Conservation (phyloP, 2,329 filamentous ascomycete genomes). For the Cladosporium sp. region DNA sequence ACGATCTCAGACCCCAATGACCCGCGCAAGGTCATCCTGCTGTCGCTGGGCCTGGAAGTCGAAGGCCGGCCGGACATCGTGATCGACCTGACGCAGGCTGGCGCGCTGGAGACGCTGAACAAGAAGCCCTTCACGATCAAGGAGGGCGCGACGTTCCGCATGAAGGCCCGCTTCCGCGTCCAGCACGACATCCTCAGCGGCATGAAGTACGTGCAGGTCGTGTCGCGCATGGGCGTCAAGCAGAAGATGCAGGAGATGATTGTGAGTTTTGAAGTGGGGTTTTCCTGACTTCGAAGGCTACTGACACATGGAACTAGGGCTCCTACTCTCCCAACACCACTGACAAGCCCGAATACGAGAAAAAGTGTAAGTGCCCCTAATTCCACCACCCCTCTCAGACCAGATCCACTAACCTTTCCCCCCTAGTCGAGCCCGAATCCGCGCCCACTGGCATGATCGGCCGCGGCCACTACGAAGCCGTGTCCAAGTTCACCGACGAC, state of each 20-base stretch:
- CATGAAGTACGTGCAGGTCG: constrained; percentile 89
- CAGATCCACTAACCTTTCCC: not conserved
- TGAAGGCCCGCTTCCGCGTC: constrained; percentile 90
- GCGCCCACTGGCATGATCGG: constrained; percentile 86
- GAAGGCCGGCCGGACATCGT: constrained; percentile 76
- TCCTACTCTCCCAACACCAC: constrained; percentile 91
- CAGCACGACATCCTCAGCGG: constrained; percentile 95
- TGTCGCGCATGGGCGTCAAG: constrained; percentile 81
- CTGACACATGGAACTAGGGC: constrained; percentile 49
- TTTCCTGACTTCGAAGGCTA: not conserved
- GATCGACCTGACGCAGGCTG: constrained; percentile 74
- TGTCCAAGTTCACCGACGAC: constrained; percentile 89
- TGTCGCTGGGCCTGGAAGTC: constrained; percentile 79
- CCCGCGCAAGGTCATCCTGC: constrained; percentile 85
- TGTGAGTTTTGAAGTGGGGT: constrained; percentile 48
- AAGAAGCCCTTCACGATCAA: constrained; percentile 95
- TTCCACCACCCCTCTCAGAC: constrained; percentile 15
- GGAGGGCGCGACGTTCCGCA: constrained; percentile 87
- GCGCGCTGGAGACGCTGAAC: constrained; percentile 71
- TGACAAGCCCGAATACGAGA: constrained; percentile 76
- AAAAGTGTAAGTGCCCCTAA: constrained; percentile 94
- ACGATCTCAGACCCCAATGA: constrained; percentile 56
- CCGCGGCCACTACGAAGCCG: constrained; percentile 82
- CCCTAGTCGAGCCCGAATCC: constrained; percentile 77
- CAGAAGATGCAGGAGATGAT: constrained; percentile 98